Base-by-base conservation (phyloP, 768 basidiomycete species). In the Pluteus cervinus region DNA sequence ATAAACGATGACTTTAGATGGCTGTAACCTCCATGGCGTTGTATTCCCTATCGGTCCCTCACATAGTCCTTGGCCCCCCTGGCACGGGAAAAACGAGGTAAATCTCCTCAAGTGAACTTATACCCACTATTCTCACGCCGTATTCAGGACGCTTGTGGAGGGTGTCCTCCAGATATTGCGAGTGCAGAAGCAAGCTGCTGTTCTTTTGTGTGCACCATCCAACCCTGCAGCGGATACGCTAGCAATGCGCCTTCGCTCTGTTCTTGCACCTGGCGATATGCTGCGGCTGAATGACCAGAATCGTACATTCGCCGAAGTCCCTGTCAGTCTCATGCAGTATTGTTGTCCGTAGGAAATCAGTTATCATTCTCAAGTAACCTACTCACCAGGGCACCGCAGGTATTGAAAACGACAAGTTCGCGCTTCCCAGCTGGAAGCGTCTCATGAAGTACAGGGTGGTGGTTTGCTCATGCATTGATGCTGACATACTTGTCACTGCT, bases 41-140 rank as follows among this genome's bases (percentile, higher is more conserved):
- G 10, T 58, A 65, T 41, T 61, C 66, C 36, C 70, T 63, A 11
- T 60, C 65, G n/a, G 61, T 71, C 2, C 72, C 71, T 0, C 68
- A 68, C 40, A 49, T 74, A 3, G 71, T 74, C 38, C 60, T 62
- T 36, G 72, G 72, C 2, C 72, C 72, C 10, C 69, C 72, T 12
- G 72, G 72, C 1, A 74, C 72, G 14, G 72, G 71, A 14, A 74
- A 74, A 51, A 74, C 71, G n/a, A 63, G 66, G 69, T 67, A 40
- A 40, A 30, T 41, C 14, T 17, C 12, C 16, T 24, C 15, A 42
- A 35, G 29, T 24, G 5, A 35, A 15, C 6, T 14, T 37, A 24
- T 8, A n/a, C 9, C 1, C 15, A 34, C 8, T 32, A 28, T 10
- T 4, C 38, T 31, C n/a, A n/a, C n/a, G n/a, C n/a, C n/a, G n/a